Conservation (phyloP, 2,329 filamentous ascomycete genomes). For the Calonectria leucothoes region DNA sequence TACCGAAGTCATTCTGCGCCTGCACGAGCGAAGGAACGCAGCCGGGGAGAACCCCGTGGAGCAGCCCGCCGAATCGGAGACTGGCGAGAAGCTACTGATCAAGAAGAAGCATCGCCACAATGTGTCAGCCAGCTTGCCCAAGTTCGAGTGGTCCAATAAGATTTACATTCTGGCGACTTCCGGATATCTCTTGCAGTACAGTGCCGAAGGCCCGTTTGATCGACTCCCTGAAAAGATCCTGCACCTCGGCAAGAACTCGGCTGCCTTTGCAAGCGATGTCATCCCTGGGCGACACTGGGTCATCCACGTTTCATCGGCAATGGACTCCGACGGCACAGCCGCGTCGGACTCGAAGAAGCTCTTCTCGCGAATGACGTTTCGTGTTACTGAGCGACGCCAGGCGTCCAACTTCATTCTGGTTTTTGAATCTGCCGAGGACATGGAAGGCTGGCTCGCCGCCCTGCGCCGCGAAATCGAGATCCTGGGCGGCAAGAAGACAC, state of each 20-base stretch:
- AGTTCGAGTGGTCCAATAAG: conserved; percentile 76
- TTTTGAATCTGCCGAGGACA: conserved; percentile 77
- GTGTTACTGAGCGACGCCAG: conserved; percentile 63
- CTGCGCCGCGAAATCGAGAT: conserved; percentile 78
- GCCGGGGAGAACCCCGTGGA: conserved; percentile 32
- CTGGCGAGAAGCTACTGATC: conserved; percentile 47
- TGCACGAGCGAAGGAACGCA: conserved; percentile 61
- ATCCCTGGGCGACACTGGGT: conserved; percentile 87
- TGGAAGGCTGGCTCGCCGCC: conserved; percentile 79
- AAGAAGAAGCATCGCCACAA: conserved; percentile 62
- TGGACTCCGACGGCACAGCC: conserved; percentile 67
- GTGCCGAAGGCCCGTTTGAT: conserved; percentile 76
- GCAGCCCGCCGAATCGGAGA: conserved; percentile 21
- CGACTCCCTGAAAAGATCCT: conserved; percentile 80
- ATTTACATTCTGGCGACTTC: conserved; percentile 78
- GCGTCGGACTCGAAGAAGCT: conserved; percentile 68
- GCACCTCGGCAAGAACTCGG: conserved; percentile 78
- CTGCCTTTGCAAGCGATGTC: conserved; percentile 82
- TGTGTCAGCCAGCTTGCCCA: conserved; percentile 52
- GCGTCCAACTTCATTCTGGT: conserved; percentile 77
- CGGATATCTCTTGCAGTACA: conserved; percentile 80
- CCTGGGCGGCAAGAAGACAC: conserved; percentile 73
- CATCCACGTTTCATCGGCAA: conserved; percentile 76
- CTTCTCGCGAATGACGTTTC: conserved; percentile 73
- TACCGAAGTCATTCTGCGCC: conserved; percentile 75